Percentiles rank a stretch among this genome's conserved stretches.
These are phyloP conservation scores for Colletotrichum acutatum DNA, from an alignment of 2,329 filamentous ascomycete genomes.

Conservation along the genomic window DNA sequence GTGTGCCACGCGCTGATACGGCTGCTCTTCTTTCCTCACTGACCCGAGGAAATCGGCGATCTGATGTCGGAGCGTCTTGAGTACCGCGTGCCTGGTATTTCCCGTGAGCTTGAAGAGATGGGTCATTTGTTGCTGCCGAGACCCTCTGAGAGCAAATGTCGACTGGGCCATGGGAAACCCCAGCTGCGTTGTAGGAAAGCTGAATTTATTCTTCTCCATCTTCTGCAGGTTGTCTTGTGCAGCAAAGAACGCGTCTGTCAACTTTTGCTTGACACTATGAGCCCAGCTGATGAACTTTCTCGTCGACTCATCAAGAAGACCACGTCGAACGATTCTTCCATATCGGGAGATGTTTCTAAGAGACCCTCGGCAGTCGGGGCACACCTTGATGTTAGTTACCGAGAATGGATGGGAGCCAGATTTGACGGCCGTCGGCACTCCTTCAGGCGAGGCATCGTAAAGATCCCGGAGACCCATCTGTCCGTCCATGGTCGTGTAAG, in stretches of 20 bases:
- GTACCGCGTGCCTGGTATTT: not conserved
- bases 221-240: conserved; percentile 34
- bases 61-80: conserved; percentile 18
- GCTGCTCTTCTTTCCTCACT: conserved; percentile 58
- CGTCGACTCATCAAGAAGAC: conserved; percentile 70
- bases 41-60: conserved; percentile 39
- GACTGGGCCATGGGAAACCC: not conserved
- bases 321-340: conserved; percentile 68
- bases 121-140: not conserved
- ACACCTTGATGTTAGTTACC: conserved; percentile 59
- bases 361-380: conserved; percentile 69
- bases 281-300: conserved; percentile 72
- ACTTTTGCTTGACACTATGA: conserved; percentile 46
- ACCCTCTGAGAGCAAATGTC: not conserved
- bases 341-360: conserved; percentile 70
- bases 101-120: not conserved
- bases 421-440: conserved; percentile 46
- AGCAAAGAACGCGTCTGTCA: conserved; percentile 47
- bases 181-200: not conserved
- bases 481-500: conserved; percentile 69
- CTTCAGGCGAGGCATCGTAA: conserved; percentile 56
- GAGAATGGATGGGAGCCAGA: conserved; percentile 59
- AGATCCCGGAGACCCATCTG: conserved; percentile 64
- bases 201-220: not conserved
- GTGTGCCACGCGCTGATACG: conserved; percentile 58